Base-by-base conservation (phyloP, 2,329 filamentous ascomycete genomes). In the Parafenestella ontariensis region DNA sequence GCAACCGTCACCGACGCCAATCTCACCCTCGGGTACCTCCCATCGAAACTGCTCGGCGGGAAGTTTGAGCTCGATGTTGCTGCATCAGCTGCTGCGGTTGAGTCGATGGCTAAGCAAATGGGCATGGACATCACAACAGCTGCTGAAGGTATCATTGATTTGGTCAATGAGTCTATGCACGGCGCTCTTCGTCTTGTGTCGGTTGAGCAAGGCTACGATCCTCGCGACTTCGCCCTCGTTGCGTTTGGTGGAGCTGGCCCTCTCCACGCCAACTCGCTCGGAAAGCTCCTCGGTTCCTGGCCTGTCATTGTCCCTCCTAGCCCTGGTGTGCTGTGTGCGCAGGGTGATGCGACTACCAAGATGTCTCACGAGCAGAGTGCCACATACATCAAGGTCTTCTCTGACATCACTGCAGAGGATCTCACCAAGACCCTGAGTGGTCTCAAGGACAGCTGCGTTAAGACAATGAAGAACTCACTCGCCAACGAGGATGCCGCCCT, bases 301-400 rank as follows among this genome's bases (percentile, higher is more conserved):
- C 81, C 81, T 4, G 79, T 83, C n/a, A 82, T 83, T n/a, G 71
- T 83, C 2, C 81, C 81, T 10, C 79, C 78, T 1, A 79, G 79
- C 1, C 81, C 81, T 4, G 81, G 81, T 20, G 79, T 81, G 9
- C 68, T 83, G 0, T 83, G 81, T 54, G 81, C 81, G 2, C 77
- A 80, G 49, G 81, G 81, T 0, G 81, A 83, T 68, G 79, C 77
- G 3, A 81, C 78, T 1, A 83, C 81, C 0, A 79, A 80, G 57
- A 76, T 83, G 60, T 78, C 78, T 36, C 79, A 81, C 44, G 78
- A 80, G 37, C 72, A 80, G 49, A 81, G 79, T 2, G 69, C 70
- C 49, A 80, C 80, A 0, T 82, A 78, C 46, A 82, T 82, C 55
- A 75, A 76, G 17, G 37, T 75, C 1, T 73, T 80, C 20, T 73